Percentiles rank a stretch among this genome's conserved stretches.
Conservation (phyloP, 257 asterid genomes). For the Rehmannia glutinosa region DNA sequence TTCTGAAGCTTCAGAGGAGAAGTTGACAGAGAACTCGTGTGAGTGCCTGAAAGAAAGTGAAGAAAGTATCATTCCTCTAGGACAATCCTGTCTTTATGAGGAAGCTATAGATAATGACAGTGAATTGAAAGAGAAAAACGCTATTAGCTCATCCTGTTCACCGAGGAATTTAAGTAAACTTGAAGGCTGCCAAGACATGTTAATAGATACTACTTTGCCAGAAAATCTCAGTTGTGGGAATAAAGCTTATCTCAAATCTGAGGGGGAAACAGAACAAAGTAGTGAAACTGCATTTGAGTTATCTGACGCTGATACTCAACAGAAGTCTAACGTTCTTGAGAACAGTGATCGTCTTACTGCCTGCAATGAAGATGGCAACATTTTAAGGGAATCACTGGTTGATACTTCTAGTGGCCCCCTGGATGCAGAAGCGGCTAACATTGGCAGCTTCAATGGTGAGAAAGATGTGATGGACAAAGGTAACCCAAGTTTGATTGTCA, state of each 20-base stretch:
- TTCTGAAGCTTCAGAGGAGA: conserved; percentile 16
- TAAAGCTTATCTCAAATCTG: conserved; percentile 1
- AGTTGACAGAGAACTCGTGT: conserved; percentile 9
- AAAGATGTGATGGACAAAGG: conserved; percentile 5
- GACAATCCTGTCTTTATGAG: not conserved
- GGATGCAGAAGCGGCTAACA: conserved; percentile 7
- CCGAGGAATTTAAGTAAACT: conserved; percentile 3
- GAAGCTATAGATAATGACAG: conserved; percentile 16
- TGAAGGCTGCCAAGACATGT: conserved; percentile 15
- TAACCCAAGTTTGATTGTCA: conserved; percentile 8
- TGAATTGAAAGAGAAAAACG: conserved; percentile 2
- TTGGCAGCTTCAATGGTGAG: conserved; percentile 2
- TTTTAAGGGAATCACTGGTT: not conserved
- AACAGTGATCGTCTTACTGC: not conserved
- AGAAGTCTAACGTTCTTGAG: not conserved
- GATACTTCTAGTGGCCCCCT: not conserved
- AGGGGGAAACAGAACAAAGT: conserved; percentile 12
- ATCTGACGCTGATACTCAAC: conserved; percentile 13
- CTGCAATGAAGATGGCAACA: conserved; percentile 3
- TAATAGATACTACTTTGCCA: conserved; percentile 8
- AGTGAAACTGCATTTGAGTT: conserved; percentile 13
- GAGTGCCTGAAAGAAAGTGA: conserved; percentile 14
- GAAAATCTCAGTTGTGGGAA: not conserved
- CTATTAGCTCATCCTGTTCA: conserved; percentile 11
- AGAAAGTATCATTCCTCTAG: not conserved